Evolutionary conservation across 345 rosid genomes (phyloP), one percentile per base, ranked within the genome.

Genomic region (Rhizophora apiculata): DNA sequence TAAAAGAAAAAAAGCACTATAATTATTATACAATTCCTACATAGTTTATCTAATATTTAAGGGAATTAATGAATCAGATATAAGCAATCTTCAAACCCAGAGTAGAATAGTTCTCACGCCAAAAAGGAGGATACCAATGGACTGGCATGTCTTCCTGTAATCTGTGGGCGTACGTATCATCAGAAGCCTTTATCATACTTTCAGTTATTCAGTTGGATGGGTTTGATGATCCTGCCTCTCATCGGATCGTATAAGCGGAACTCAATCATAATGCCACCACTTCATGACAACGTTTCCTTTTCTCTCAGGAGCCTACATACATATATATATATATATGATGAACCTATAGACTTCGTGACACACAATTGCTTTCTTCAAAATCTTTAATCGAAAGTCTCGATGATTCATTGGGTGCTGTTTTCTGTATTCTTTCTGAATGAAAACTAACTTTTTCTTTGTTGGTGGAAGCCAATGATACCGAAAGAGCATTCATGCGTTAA

Each of bases 301-400:
- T 74, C 30, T 21, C 36, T 18, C 5, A n/a, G 56, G 48, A 37
- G 43, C 69, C 58, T 63, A 29, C 3, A 1, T 1, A 31, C 5
- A 31, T 31, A 31, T 31, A 31, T 31, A 31, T 31, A 31, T 31
- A 4, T 31, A 3, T 31, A 31, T 31, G 16, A 43, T 43, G 49
- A 43, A 43, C 49, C 49, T 75, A 48, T 52, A 65, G 56, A 9
- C 24, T 57, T 62, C 69, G 72, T 30, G 54, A 43, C 58, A 26
- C 59, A 55, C 51, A 51, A 39, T 63, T 67, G 49, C 3, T 43
- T 77, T 66, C 11, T 24, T 46, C 20, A 46, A 76, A 61, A 67
- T 70, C 79, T 67, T 69, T 18, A 70, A 79, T 70, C 22, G 75
- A 62, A 77, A 62, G 74, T 63, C 34, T 79, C 39, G 65, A 71